Evolutionary conservation across 441 rosid genomes (phyloP).

Genomic region (Syzygium malaccense): DNA sequence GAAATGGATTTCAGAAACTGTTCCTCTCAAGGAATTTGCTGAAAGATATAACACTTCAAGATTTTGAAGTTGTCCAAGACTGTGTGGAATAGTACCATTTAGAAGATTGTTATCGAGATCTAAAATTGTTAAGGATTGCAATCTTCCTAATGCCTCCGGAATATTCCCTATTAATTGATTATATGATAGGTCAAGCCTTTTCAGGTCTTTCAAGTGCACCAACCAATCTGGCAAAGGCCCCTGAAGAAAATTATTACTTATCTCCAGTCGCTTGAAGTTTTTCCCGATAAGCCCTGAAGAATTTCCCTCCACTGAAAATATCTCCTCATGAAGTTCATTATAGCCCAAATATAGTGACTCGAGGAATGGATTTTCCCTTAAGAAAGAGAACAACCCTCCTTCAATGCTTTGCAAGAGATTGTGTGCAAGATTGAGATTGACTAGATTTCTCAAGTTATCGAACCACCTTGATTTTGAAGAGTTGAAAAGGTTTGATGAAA

Average conservation of each 20-base stretch:
- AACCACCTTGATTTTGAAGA: background rate
- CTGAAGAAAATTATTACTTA: accelerated
- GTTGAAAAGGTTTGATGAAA: background rate
- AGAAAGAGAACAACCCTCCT: background rate
- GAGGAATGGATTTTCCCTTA: background rate
- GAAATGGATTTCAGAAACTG: background rate
- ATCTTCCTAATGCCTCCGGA: background rate
- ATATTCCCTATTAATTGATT: background rate
- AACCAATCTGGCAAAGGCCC: background rate
- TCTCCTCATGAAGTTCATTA: background rate
- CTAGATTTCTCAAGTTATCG: background rate
- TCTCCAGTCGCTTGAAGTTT: accelerated
- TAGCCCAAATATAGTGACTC: accelerated
- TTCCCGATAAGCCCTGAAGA: background rate
- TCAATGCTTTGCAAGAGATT: background rate
- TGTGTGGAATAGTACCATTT: background rate
- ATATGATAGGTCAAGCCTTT: background rate
- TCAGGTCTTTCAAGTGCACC: background rate
- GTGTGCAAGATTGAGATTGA: accelerated
- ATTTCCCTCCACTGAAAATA: background rate
- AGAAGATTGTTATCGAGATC: background rate
- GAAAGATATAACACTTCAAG: accelerated
- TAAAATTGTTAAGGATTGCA: accelerated
- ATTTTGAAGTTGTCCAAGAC: background rate
- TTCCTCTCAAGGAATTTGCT: background rate